phyloP scores from a whole-genome alignment of 352 stramenopile species.

The Discostella stelligera region DNA sequence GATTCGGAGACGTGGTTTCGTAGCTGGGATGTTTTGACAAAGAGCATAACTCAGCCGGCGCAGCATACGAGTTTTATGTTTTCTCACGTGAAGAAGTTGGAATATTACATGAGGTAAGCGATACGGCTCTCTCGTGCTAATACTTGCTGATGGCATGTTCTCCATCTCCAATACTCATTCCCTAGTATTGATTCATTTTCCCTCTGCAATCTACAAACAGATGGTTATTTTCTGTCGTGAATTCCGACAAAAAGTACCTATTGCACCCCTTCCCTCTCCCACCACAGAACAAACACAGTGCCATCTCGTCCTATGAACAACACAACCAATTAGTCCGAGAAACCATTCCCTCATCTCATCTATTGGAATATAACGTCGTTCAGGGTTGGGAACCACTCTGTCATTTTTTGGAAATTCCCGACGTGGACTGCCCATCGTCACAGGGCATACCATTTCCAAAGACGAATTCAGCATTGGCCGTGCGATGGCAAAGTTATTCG shows the following conservation, averaged over 20 bases:
- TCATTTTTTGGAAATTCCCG: constrained; percentile 62
- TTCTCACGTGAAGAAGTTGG: constrained; percentile 50
- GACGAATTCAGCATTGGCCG: constrained; percentile 57
- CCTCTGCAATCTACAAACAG: constrained; percentile 24
- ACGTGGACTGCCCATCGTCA: constrained; percentile 47
- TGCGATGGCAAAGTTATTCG: constrained; percentile 62
- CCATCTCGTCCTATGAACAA: constrained; percentile 66
- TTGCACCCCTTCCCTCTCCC: constrained; percentile 46
- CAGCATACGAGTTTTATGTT: constrained; percentile 48
- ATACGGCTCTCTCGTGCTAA: neutral
- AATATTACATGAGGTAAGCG: constrained; percentile 51
- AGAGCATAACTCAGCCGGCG: constrained; percentile 54
- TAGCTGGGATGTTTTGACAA: constrained; percentile 63
- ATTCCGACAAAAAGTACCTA: constrained; percentile 62
- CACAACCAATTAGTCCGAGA: constrained; percentile 59
- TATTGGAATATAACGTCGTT: constrained; percentile 74
- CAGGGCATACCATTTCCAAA: constrained; percentile 61
- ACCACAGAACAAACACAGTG: constrained; percentile 54
- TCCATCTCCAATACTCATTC: neutral
- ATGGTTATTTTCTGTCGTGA: constrained; percentile 68
- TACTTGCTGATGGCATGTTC: neutral
- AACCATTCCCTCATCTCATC: constrained; percentile 54
- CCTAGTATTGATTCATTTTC: too few relatives aligned
- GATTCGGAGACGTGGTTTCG: constrained; percentile 70
- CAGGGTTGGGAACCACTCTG: constrained; percentile 72